A percentile compares a stretch with the other conserved stretches of the same genome.
Conservation (phyloP, 805 yeast genomes). For the Osmozyma mogii region DNA sequence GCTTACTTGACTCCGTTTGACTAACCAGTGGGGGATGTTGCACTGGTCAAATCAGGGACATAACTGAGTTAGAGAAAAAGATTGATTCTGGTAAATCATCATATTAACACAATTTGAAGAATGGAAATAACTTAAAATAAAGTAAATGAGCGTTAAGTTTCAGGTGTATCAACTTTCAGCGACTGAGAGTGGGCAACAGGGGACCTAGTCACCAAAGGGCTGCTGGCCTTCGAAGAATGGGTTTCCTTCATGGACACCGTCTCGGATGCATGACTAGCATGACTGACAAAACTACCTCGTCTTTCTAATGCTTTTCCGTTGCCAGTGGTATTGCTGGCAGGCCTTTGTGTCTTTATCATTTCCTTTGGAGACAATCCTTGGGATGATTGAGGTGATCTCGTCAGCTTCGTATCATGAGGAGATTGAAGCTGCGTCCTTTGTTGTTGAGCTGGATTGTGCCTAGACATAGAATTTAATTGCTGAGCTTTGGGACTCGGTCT, state of each 20-base stretch:
- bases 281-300: conserved; percentile 1
- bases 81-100: too few species aligned
- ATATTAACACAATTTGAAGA: too few species aligned
- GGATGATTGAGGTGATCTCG: conserved; percentile 18
- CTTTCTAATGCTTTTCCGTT: background rate
- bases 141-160: too few species aligned
- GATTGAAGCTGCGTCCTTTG: conserved; percentile 1
- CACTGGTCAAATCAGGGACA: too few species aligned
- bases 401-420: conserved; percentile 1
- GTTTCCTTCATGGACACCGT: background rate
- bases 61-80: too few species aligned
- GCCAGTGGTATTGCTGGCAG: conserved; percentile 1
- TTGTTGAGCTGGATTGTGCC: conserved; percentile 1
- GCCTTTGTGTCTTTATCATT: conserved; percentile 14
- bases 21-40: too few species aligned
- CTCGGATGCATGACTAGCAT: conserved; percentile 1
- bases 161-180: too few species aligned
- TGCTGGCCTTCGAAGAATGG: conserved; percentile 9
- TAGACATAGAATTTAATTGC: conserved; percentile 1
- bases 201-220: conserved; percentile 14
- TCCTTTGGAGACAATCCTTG: conserved; percentile 26
- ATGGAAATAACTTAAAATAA: too few species aligned
- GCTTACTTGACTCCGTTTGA: conserved; percentile 89
- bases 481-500: background rate
- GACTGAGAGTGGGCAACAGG: conserved; percentile 6